Conservation (phyloP, 2,329 filamentous ascomycete species). For the Trichoderma koningiopsis region DNA sequence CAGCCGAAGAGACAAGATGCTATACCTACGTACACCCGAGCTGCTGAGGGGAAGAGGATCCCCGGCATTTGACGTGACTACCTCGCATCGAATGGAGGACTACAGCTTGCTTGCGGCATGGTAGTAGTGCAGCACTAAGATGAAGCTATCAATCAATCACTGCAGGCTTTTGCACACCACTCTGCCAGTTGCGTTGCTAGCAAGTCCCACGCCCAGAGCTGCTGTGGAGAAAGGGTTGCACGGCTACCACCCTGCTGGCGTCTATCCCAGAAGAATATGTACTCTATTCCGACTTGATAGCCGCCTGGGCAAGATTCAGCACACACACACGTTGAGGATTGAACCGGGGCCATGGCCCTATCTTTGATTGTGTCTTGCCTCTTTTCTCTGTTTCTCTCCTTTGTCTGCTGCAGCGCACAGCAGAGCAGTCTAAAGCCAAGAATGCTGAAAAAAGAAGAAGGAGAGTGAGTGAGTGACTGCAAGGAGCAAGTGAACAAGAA, state of each 20-base stretch:
- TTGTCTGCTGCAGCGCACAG: neutral
- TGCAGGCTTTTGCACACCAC: neutral
- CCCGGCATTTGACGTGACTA: neutral
- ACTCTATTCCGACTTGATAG: constrained; percentile 14
- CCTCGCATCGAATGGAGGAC: neutral
- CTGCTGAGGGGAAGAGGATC: neutral
- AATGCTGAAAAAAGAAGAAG: neutral
- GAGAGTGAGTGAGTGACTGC: neutral
- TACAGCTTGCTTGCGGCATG: neutral
- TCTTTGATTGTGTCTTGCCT: neutral
- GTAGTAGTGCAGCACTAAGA: neutral
- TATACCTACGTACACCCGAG: too few relatives aligned
- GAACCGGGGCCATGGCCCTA: neutral
- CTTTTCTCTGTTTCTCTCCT: neutral
- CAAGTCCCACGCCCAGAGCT: neutral
- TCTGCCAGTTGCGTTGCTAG: constrained; percentile 1
- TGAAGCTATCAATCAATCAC: neutral
- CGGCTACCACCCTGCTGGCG: neutral
- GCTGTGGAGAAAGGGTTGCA: neutral
- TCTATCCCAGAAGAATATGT: neutral
- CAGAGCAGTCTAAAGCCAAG: neutral
- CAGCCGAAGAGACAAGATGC: neutral
- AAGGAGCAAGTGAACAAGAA: neutral
- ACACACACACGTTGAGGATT: neutral
- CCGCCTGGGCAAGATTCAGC: constrained; percentile 9